Conservation (phyloP, 2,329 filamentous ascomycete genomes). For the Pyrenochaeta sp. region DNA sequence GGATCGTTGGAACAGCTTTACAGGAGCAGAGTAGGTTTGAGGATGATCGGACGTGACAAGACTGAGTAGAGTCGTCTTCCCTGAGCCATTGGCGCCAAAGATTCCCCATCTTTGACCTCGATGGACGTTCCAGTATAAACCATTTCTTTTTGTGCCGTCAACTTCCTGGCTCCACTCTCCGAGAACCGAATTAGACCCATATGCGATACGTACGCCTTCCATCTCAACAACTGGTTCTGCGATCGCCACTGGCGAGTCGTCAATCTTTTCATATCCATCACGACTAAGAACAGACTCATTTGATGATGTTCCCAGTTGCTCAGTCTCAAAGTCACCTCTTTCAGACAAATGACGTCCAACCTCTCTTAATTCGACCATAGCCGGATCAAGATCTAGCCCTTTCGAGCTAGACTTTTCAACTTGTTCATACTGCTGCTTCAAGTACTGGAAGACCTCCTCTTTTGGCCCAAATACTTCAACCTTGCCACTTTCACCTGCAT, state of each 20-base stretch:
- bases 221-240: conserved; percentile 85
- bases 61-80: conserved; percentile 93
- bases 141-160: conserved; percentile 60
- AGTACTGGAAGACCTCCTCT: conserved; percentile 64
- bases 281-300: conserved; percentile 27
- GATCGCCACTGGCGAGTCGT: conserved; percentile 25
- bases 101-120: conserved; percentile 89
- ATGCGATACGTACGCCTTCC: conserved; percentile 81
- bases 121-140: conserved; percentile 82
- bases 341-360: conserved; percentile 38
- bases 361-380: conserved; percentile 35
- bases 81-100: conserved; percentile 92
- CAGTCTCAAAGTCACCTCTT: conserved; percentile 35
- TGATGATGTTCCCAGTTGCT: conserved; percentile 3
- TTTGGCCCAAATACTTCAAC: conserved; percentile 72
- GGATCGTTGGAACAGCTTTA: conserved; percentile 83
- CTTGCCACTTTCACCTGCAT: conserved; percentile 72
- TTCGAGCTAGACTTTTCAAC: conserved; percentile 21
- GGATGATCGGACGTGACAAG: conserved; percentile 96
- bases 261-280: conserved; percentile 39
- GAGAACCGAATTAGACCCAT: conserved; percentile 77
- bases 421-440: conserved; percentile 35
- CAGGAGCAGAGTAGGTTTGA: conserved; percentile 87
- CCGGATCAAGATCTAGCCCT: conserved; percentile 18
- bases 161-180: conserved; percentile 77